Conservation (phyloP, 2,329 filamentous ascomycete genomes). For the Knufia petricola region DNA sequence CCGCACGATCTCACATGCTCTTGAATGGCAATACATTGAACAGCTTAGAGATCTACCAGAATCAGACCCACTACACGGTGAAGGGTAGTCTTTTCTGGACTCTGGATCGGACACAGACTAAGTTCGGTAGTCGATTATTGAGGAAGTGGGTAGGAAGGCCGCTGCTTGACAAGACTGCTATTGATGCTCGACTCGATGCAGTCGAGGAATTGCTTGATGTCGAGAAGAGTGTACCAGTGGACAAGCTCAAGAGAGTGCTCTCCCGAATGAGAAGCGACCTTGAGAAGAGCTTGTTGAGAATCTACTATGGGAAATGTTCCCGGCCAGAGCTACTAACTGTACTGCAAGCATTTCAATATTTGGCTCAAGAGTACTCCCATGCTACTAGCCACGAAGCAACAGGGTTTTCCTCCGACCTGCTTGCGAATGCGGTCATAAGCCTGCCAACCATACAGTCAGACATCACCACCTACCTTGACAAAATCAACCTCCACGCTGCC, state of each 20-base stretch:
- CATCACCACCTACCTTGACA: constrained; percentile 66
- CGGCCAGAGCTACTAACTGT: constrained; percentile 78
- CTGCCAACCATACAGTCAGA: constrained; percentile 67
- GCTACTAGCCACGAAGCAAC: constrained; percentile 56
- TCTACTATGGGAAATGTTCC: constrained; percentile 94
- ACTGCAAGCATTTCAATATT: constrained; percentile 73
- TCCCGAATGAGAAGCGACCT: constrained; percentile 67
- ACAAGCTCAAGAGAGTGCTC: constrained; percentile 65
- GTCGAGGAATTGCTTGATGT: constrained; percentile 75
- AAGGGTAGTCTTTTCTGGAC: constrained; percentile 94
- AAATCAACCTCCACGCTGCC: constrained; percentile 76
- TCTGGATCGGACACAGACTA: constrained; percentile 81
- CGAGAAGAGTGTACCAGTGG: constrained; percentile 56
- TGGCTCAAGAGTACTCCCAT: constrained; percentile 64
- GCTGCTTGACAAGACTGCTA: constrained; percentile 61
- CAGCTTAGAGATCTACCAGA: constrained; percentile 90
- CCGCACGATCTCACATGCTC: constrained; percentile 86
- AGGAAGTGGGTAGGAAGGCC: constrained; percentile 93
- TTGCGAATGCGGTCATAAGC: constrained; percentile 62
- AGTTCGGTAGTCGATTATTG: constrained; percentile 76
- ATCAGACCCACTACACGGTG: constrained; percentile 74
- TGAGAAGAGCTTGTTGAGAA: constrained; percentile 84
- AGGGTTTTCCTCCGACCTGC: constrained; percentile 61
- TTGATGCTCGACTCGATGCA: constrained; percentile 71
- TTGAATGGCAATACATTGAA: constrained; percentile 90